Base-by-base conservation (phyloP, 1,284 basidiomycete species). In the Athelia sp. region DNA sequence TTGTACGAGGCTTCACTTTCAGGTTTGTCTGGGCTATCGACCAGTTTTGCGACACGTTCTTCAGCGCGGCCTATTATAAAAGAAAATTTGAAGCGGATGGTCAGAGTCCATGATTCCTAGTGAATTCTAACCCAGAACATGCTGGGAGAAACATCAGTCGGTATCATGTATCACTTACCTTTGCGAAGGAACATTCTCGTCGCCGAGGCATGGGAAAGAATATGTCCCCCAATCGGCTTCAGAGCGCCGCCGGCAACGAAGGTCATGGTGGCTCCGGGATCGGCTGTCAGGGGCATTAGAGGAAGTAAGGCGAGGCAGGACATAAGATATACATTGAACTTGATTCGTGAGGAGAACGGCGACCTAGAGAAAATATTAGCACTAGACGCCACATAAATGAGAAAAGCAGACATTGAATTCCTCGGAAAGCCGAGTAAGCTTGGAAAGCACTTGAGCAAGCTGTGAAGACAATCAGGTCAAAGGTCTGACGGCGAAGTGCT, bases 1-100 rank as follows among this genome's bases (percentile, higher is more conserved):
- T 90, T 91, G 68, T 94, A 95, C 1, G 90, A 92, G 2, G 92
- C 93, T 68, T 95, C 92, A 57, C 89, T 92, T 69, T 95, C 92
- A 8, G 91, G 90, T 57, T 87, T 80, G 63, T 96, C 93, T 3
- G 93, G 93, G 59, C 90, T 93, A 64, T 97, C 93, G 36, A 93
- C 89, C 2, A 97, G 76, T 64, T 96, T 97, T n/a, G 93, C 93
- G 24, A 96, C 91, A 50, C 93, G 87, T 70, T 97, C 93, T 63
- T 96, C 93, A 3, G 90, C 93, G 43, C 93, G 84, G 55, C 93
- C 92, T 89, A 56, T 18, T 44, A 26, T 34, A 34, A 3, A 46
- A 14, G 40, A n/a, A 24, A 40, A 40, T 8, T n/a, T n/a, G 32
- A 34, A 34, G n/a, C 32, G n/a, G 15, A 4, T 21, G 36, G 36